Evolutionary conservation across 2,329 filamentous ascomycete species (phyloP).

Genomic region (Huntiella omanensis): DNA sequence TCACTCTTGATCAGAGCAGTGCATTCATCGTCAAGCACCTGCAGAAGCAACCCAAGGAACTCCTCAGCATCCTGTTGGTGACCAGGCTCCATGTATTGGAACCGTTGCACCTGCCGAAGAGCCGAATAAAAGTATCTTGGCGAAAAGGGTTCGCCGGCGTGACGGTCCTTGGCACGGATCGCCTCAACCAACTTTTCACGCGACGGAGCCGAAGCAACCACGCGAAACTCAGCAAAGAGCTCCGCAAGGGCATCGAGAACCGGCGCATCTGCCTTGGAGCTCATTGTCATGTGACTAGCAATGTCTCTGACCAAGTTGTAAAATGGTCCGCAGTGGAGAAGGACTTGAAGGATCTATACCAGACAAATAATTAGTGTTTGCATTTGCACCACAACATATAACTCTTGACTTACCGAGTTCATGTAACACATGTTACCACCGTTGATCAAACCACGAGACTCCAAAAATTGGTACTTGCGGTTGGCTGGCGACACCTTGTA

Average conservation of each 20-base stretch:
- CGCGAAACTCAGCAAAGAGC: slow-evolving; percentile 83
- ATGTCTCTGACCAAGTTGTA: slow-evolving; percentile 85
- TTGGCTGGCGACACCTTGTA: slow-evolving; percentile 48
- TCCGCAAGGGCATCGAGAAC: slow-evolving; percentile 92
- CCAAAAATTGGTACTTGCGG: slow-evolving; percentile 56
- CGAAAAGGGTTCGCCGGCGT: slow-evolving; percentile 78
- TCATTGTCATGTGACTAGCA: slow-evolving; percentile 65
- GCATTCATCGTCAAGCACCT: slow-evolving; percentile 87
- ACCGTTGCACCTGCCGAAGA: slow-evolving; percentile 69
- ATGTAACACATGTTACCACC: slow-evolving; percentile 99
- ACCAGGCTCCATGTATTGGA: slow-evolving; percentile 57
- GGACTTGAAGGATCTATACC: slow-evolving; percentile 70
- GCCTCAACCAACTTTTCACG: slow-evolving; percentile 53
- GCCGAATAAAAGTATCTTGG: slow-evolving; percentile 93
- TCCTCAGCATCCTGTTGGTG: slow-evolving; percentile 98
- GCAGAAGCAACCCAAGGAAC: slow-evolving; percentile 81
- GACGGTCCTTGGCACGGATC: slow-evolving; percentile 65
- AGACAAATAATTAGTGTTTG: not conserved
- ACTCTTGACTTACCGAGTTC: slow-evolving; percentile 62
- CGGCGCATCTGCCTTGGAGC: slow-evolving; percentile 88
- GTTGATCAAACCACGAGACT: slow-evolving; percentile 86
- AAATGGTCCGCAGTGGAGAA: slow-evolving; percentile 86
- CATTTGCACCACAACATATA: not conserved
- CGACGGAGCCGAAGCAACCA: slow-evolving; percentile 61
- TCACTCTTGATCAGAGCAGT: slow-evolving; percentile 30